These are phyloP conservation scores for Strobilomyces confusus DNA, from an alignment of 768 basidiomycete genomes.

Conservation along the genomic window DNA sequence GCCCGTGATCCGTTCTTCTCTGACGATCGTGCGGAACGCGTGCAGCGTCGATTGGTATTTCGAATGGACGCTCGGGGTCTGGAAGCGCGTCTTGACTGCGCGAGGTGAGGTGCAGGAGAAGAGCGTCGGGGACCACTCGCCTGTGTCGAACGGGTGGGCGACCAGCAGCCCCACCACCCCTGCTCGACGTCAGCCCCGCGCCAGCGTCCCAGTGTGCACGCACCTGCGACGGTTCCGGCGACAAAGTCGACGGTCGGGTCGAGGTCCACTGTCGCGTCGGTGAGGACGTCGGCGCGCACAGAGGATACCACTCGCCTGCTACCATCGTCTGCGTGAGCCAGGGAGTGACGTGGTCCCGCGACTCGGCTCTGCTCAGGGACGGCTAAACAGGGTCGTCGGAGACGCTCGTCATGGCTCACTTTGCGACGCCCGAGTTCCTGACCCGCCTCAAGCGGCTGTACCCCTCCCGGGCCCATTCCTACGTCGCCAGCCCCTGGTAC, in stretches of 20 bases:
- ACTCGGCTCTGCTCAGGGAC: background rate
- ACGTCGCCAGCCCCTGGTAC: constrained; percentile 52
- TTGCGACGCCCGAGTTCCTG: constrained; percentile 43
- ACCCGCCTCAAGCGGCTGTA: constrained; percentile 42
- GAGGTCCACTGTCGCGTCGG: constrained; percentile 28
- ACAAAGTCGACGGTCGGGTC: constrained; percentile 72
- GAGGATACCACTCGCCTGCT: constrained; percentile 11
- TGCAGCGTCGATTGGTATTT: constrained; percentile 63
- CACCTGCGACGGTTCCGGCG: constrained; percentile 70
- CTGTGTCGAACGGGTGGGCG: constrained; percentile 78
- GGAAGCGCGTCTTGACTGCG: constrained; percentile 77
- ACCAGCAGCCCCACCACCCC: constrained; percentile 65
- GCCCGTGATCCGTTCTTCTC: constrained; percentile 64
- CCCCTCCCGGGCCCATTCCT: constrained; percentile 30
- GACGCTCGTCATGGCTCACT: constrained; percentile 9
- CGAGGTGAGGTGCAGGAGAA: background rate
- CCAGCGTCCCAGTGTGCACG: no score
- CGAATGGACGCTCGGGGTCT: constrained; percentile 53
- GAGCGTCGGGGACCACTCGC: constrained; percentile 25
- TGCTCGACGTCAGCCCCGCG: constrained; percentile 1
- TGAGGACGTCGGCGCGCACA: background rate
- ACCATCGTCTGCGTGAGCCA: no score
- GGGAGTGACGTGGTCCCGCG: no score
- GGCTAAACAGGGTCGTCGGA: background rate
- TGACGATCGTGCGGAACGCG: constrained; percentile 62